Evolutionary conservation across 2,329 filamentous ascomycete genomes (phyloP), one percentile per base, ranked within the genome.

Genomic region (Tetracladium maxilliforme): DNA sequence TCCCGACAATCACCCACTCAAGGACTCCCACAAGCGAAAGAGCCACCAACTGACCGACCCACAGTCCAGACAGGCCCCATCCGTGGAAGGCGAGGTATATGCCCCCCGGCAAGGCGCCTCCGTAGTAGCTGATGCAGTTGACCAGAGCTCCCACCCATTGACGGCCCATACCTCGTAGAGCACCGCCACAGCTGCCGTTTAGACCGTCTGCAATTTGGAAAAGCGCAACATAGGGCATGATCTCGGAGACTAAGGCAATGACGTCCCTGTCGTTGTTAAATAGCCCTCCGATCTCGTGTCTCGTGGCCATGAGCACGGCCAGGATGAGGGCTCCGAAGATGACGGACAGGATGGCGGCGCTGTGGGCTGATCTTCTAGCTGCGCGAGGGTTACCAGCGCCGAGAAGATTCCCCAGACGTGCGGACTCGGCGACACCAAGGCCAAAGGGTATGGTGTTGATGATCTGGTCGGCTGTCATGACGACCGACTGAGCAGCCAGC

Each of bases 181-280:
- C 70, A 2, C 84, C 83, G 2, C 84, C 83, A 42, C 83, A 92
- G 31, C 71, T 79, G 2, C 83, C 82, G 40, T 90, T 90, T 17
- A 92, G 52, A 0, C 83, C 84, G 44, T 92, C 83, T 0, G 83
- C 82, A 31, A 92, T 86, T 53, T 92, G 83, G 49, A 92, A 92
- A 3, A 92, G 56, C 1, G 83, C 84, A 2, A 92, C 83, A 39
- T 74, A 87, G 1, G 84, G 84, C 58, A 92, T 73, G 14, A 92
- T 77, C 10, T 74, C 55, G 1, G 76, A 69, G 1, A 84, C 86
- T 1, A 92, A 64, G 7, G 45, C 54, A 21, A 92, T 61, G 1
- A 92, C 83, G 1, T 61, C 51, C 12, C 66, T 49, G 37, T 92
- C 81, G 33, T 84, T 66, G 40, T 86, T 92, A 56, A 92, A 92